phyloP scores from a whole-genome alignment of 108 stramenopile genomes.

The Cyclotella kingstonii region DNA sequence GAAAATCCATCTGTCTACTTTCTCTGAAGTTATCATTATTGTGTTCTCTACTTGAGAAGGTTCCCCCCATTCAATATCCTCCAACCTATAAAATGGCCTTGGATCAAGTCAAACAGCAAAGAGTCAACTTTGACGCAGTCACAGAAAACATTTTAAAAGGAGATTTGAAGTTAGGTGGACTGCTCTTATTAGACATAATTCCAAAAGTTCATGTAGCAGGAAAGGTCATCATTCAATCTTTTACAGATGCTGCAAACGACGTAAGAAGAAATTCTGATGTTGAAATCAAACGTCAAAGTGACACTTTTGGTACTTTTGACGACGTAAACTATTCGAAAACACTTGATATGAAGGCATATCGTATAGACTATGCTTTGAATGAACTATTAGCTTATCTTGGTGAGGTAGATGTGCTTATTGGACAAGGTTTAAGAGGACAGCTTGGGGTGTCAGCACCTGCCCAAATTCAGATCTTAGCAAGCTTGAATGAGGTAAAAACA shows the following conservation, averaged over 20 bases:
- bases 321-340: constrained; percentile 11
- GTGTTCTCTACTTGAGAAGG: too few species aligned
- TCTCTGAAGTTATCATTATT: too few species aligned
- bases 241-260: constrained; percentile 15
- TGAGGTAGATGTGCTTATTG: constrained; percentile 64
- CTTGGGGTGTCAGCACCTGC: constrained; percentile 64
- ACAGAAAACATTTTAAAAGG: constrained; percentile 53
- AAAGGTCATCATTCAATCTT: constrained; percentile 27
- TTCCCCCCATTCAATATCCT: constrained; percentile 57
- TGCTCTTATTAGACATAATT: constrained; percentile 57
- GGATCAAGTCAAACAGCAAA: constrained; percentile 38
- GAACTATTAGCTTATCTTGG: constrained; percentile 51
- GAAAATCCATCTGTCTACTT: not conserved
- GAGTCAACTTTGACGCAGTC: constrained; percentile 39
- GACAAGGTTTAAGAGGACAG: constrained; percentile 71
- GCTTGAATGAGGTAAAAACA: constrained; percentile 38
- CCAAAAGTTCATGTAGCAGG: constrained; percentile 53
- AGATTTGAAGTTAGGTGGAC: constrained; percentile 54
- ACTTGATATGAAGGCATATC: constrained; percentile 50
- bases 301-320: not conserved
- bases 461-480: constrained; percentile 64
- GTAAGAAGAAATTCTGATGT: constrained; percentile 31
- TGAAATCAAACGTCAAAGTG: constrained; percentile 16
- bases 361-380: constrained; percentile 48
- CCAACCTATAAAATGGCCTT: constrained; percentile 39